A percentile compares a stretch with the other conserved stretches of the same genome.
Evolutionary conservation across 805 yeast genomes (phyloP).

Genomic region (Saturnispora serradocipensis): DNA sequence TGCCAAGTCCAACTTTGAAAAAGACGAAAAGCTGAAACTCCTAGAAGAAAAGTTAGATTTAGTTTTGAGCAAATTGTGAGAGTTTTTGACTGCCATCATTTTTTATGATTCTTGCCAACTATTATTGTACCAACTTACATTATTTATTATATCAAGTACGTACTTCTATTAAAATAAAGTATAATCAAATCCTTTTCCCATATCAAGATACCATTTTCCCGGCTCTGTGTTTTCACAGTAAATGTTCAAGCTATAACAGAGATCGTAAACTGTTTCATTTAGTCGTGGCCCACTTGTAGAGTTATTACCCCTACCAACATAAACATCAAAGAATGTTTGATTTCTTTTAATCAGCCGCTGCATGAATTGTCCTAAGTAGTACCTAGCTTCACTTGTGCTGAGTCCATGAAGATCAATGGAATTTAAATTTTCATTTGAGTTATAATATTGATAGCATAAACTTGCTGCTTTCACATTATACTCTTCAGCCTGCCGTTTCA

Average conservation of each 20-base stretch:
- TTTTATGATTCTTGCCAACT: neutral
- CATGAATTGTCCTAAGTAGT: constrained; percentile 9
- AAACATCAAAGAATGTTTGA: constrained; percentile 3
- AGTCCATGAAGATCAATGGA: constrained; percentile 11
- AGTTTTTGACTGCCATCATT: neutral
- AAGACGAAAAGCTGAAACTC: constrained; percentile 50
- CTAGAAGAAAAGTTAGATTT: constrained; percentile 56
- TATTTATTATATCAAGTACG: neutral
- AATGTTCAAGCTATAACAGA: neutral
- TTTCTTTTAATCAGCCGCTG: constrained; percentile 5
- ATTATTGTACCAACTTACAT: neutral
- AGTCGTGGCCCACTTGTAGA: neutral
- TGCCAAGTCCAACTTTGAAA: constrained; percentile 46
- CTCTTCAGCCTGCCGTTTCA: neutral
- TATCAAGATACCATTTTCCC: constrained; percentile 1
- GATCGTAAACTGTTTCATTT: neutral
- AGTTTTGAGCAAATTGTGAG: constrained; percentile 33
- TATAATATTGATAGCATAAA: constrained; percentile 4
- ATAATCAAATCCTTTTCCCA: neutral
- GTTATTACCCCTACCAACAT: constrained; percentile 10
- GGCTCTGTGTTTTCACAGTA: constrained; percentile 4
- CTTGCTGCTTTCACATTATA: constrained; percentile 9
- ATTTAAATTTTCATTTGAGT: constrained; percentile 2
- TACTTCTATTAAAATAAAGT: neutral
- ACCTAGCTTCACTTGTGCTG: constrained; percentile 5